Base-by-base conservation (phyloP, 75 land plant species). In the Selaginella tamariscina region DNA sequence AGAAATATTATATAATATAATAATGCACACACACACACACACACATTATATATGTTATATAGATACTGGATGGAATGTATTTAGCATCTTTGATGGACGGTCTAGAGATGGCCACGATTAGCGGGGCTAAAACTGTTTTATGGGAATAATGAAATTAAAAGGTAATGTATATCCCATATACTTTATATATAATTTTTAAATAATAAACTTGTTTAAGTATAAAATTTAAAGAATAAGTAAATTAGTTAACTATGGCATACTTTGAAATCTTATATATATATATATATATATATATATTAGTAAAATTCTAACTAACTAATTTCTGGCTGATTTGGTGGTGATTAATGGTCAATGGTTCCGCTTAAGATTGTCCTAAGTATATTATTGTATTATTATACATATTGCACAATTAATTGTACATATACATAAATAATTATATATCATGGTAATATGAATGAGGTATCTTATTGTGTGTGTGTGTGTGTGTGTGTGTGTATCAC, bases 41-140 rank as follows among this genome's bases (percentile, higher is more conserved):
- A 27, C 0, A 29, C 20, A 2, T 65, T 27, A 29, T n/a, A n/a
- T 66, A 1, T 29, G 31, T 55, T 30, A 29, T 80, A 29, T 31
- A 20, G 72, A 72, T 78, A 91, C 93, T 92, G 31, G 97, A 92
- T 71, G 97, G 88, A 76, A 88, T 92, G 97, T 88, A 88, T 70
- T 57, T 92, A 31, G 89, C 97, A 33, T 92, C 97, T 2, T 74
- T 92, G 22, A 88, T 92, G 57, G 86, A 92, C 71, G 75, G 88
- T 31, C 71, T 92, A 59, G 72, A 77, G 76, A 88, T 92, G 97
- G 97, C 78, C 2, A 92, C 97, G 32, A 82, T 81, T 39, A 75
- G 81, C 76, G 97, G 97, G 66, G 97, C 97, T 22, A 80, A 84
- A 77, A 55, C 94, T 26, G 89, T 88, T 11, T 81, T 92, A n/a